Evolutionary conservation across 2,329 filamentous ascomycete genomes (phyloP).

Genomic region (Phoma herbarum): DNA sequence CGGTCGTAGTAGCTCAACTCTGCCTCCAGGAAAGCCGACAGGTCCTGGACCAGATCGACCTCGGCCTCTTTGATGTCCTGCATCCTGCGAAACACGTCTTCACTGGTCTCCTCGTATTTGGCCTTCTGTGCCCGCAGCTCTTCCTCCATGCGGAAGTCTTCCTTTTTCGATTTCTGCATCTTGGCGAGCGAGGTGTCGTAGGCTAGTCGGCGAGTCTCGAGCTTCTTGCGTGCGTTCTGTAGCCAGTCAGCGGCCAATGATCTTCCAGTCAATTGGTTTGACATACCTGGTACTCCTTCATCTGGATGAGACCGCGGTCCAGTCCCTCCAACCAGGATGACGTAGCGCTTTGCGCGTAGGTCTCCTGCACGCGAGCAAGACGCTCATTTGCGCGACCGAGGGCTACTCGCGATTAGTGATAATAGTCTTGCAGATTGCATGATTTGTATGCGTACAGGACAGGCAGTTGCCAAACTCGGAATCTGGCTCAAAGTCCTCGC

Average conservation of each 20-base stretch:
- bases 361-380: slow-evolving; percentile 84
- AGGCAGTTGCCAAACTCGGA: slow-evolving; percentile 92
- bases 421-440: neutral
- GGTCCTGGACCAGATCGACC: slow-evolving; percentile 79
- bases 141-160: slow-evolving; percentile 92
- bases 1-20: slow-evolving; percentile 92
- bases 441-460: slow-evolving; percentile 62
- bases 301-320: slow-evolving; percentile 87
- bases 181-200: slow-evolving; percentile 91
- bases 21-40: slow-evolving; percentile 83
- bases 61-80: slow-evolving; percentile 95
- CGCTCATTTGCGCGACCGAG: slow-evolving; percentile 89
- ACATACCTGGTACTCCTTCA: slow-evolving; percentile 95
- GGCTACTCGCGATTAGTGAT: slow-evolving; percentile 55
- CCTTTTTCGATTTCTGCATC: slow-evolving; percentile 91
- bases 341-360: slow-evolving; percentile 79
- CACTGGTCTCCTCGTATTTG: slow-evolving; percentile 94
- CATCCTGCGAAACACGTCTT: slow-evolving; percentile 92
- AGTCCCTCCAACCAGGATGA: slow-evolving; percentile 90
- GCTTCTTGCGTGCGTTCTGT: slow-evolving; percentile 86
- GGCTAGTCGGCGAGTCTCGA: slow-evolving; percentile 86
- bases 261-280: neutral
- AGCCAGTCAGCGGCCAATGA: slow-evolving; percentile 23
- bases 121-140: slow-evolving; percentile 89
- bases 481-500: slow-evolving; percentile 89